Conservation (phyloP, 306 rosid species). For the Sicyos baderoa region DNA sequence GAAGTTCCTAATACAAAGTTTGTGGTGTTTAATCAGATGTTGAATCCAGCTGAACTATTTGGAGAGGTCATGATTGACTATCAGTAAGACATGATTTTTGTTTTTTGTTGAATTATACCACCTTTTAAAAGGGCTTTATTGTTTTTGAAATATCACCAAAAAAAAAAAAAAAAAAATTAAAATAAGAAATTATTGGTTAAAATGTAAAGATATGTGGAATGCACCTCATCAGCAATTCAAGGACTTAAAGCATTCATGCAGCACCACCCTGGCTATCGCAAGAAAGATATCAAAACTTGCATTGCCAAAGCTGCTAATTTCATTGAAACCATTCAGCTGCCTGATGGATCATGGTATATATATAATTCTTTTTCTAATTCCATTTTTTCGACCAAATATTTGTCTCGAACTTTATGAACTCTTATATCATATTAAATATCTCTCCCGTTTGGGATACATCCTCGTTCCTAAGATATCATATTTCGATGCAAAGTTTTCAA, state of each 20-base stretch:
- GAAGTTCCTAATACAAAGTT: neutral
- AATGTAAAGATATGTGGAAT: conserved; percentile 45
- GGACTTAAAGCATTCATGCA: conserved; percentile 42
- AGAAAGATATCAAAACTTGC: conserved; percentile 42
- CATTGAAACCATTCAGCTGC: conserved; percentile 40
- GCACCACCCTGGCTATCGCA: conserved; percentile 29
- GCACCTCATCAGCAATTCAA: conserved; percentile 57
- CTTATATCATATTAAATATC: too few relatives aligned
- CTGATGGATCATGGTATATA: conserved; percentile 78
- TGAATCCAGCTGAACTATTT: conserved; percentile 56
- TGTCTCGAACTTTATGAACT: too few relatives aligned
- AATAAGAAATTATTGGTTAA: neutral
- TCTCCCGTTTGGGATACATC: too few relatives aligned
- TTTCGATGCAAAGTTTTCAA: too few relatives aligned
- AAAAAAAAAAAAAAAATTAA: too few relatives aligned
- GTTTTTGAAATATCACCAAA: too few relatives aligned
- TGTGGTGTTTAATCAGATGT: conserved; percentile 26
- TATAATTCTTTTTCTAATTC: too few relatives aligned
- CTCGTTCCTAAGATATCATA: too few relatives aligned
- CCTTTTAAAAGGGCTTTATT: neutral
- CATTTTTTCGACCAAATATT: too few relatives aligned
- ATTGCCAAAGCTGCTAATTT: conserved; percentile 40
- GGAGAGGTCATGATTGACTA: conserved; percentile 60
- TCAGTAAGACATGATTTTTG: conserved; percentile 40
- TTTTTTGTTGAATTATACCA: neutral